Percentiles rank a stretch among this genome's conserved stretches.
These are phyloP conservation scores for Mycena chlorophos DNA, from an alignment of 768 basidiomycete species.

Conservation along the genomic window DNA sequence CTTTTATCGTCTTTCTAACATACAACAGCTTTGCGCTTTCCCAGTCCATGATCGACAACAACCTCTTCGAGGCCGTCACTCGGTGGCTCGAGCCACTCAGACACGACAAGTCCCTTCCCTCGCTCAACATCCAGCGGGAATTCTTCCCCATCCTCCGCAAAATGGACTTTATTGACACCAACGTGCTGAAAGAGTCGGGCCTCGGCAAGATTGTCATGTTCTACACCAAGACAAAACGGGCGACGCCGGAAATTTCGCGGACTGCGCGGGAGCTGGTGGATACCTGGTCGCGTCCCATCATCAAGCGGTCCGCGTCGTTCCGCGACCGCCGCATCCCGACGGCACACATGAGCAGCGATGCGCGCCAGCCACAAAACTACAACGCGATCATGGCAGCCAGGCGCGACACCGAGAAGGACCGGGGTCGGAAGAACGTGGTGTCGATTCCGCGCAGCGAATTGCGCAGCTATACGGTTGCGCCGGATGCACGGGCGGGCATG, in stretches of 20 bases:
- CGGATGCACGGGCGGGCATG: constrained; percentile 55
- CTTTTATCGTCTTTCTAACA: constrained; percentile 12
- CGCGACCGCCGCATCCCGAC: constrained; percentile 70
- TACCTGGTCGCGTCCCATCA: constrained; percentile 86
- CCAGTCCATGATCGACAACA: constrained; percentile 94
- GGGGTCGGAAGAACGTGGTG: constrained; percentile 77
- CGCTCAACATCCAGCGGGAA: constrained; percentile 92
- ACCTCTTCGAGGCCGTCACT: constrained; percentile 85
- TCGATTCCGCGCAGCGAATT: constrained; percentile 77
- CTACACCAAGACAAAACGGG: constrained; percentile 94
- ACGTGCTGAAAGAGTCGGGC: constrained; percentile 86
- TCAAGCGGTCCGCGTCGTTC: constrained; percentile 84
- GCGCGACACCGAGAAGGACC: constrained; percentile 65
- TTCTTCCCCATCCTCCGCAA: constrained; percentile 81
- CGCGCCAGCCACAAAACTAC: constrained; percentile 53
- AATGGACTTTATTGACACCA: constrained; percentile 90
- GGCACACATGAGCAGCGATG: constrained; percentile 42
- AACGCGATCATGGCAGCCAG: constrained; percentile 70
- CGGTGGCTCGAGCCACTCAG: constrained; percentile 89
- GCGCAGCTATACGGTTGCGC: constrained; percentile 80
- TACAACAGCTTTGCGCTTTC: constrained; percentile 69
- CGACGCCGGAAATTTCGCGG: constrained; percentile 76
- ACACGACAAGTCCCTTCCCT: constrained; percentile 88
- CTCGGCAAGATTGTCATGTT: constrained; percentile 90
- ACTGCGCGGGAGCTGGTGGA: constrained; percentile 83